These are phyloP conservation scores for Diatrype stigma DNA, from an alignment of 2,329 filamentous ascomycete genomes.

Conservation along the genomic window DNA sequence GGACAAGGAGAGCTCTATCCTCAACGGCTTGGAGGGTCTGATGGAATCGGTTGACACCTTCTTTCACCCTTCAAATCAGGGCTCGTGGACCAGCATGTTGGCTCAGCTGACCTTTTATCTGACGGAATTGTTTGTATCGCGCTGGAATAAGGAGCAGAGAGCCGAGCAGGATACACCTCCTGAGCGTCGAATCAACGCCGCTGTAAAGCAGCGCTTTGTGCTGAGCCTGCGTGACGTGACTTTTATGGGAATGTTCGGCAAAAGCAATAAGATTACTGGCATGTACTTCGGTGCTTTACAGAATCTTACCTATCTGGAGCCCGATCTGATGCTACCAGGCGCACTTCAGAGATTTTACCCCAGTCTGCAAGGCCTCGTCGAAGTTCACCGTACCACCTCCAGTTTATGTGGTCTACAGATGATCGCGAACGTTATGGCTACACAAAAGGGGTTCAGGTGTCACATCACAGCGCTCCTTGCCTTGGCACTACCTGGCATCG, in stretches of 20 bases:
- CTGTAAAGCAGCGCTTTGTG: conserved; percentile 86
- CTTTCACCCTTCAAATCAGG: conserved; percentile 96
- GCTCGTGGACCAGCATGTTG: conserved; percentile 83
- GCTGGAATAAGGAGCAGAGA: conserved; percentile 93
- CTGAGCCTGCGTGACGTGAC: conserved; percentile 84
- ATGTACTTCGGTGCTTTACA: conserved; percentile 90
- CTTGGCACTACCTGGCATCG: conserved; percentile 87
- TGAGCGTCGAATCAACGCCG: conserved; percentile 73
- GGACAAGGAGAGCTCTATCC: conserved; percentile 70
- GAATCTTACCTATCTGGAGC: conserved; percentile 84
- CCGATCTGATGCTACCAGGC: conserved; percentile 84
- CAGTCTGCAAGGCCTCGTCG: conserved; percentile 91
- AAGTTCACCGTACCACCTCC: conserved; percentile 93
- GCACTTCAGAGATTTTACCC: conserved; percentile 95
- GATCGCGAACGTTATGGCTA: conserved; percentile 84
- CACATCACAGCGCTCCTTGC: conserved; percentile 94
- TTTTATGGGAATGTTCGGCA: conserved; percentile 97
- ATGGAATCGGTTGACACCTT: conserved; percentile 97
- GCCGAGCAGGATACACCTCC: conserved; percentile 84
- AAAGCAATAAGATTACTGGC: conserved; percentile 86
- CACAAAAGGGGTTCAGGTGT: conserved; percentile 92
- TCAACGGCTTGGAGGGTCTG: conserved; percentile 82
- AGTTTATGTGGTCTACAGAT: conserved; percentile 89
- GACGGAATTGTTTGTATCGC: conserved; percentile 92
- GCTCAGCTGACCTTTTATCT: conserved; percentile 90